These are phyloP conservation scores for Daldinia vernicosa DNA, from an alignment of 495 filamentous ascomycete genomes.

Conservation along the genomic window DNA sequence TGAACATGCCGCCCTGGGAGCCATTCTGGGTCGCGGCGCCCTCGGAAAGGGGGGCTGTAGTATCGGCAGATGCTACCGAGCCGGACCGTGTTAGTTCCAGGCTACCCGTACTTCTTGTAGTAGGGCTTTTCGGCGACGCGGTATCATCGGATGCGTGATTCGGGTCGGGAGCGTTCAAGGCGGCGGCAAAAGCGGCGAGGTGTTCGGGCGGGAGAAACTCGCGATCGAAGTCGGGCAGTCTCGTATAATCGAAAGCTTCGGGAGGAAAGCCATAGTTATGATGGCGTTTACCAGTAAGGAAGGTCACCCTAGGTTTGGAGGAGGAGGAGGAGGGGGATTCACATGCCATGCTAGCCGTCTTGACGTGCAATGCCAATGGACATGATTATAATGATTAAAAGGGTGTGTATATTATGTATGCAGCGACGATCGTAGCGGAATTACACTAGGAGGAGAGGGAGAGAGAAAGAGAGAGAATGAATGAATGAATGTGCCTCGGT, in stretches of 20 bases:
- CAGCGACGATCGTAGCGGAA: not conserved
- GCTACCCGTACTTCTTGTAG: slow-evolving; percentile 39
- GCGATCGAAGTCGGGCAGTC: slow-evolving; percentile 69
- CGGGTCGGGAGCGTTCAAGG: slow-evolving; percentile 64
- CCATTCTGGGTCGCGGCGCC: slow-evolving; percentile 35
- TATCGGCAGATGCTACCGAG: slow-evolving; percentile 36
- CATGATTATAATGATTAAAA: slow-evolving; percentile 20
- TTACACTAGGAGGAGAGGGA: not conserved
- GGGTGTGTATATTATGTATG: not conserved
- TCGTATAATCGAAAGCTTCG: slow-evolving; percentile 56
- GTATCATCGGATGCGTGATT: slow-evolving; percentile 53
- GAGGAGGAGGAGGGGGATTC: slow-evolving; percentile 14
- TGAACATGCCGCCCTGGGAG: slow-evolving; percentile 55
- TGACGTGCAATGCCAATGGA: slow-evolving; percentile 22
- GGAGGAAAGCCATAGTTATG: slow-evolving; percentile 58
- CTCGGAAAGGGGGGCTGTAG: slow-evolving; percentile 20
- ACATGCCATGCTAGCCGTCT: slow-evolving; percentile 46
- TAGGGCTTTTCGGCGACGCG: slow-evolving; percentile 41
- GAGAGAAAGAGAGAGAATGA: not conserved
- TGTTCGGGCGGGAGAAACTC: slow-evolving; percentile 70
- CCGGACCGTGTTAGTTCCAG: slow-evolving; percentile 35
- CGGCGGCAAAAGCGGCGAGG: slow-evolving; percentile 66
- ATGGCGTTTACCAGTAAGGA: slow-evolving; percentile 40
- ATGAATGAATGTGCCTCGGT: not conserved
- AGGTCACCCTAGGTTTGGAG: slow-evolving; percentile 31